Percentiles rank a stretch among this genome's conserved stretches.
These are phyloP conservation scores for Fusarium bulbicola DNA, from an alignment of 2,329 filamentous ascomycete genomes.

Conservation along the genomic window DNA sequence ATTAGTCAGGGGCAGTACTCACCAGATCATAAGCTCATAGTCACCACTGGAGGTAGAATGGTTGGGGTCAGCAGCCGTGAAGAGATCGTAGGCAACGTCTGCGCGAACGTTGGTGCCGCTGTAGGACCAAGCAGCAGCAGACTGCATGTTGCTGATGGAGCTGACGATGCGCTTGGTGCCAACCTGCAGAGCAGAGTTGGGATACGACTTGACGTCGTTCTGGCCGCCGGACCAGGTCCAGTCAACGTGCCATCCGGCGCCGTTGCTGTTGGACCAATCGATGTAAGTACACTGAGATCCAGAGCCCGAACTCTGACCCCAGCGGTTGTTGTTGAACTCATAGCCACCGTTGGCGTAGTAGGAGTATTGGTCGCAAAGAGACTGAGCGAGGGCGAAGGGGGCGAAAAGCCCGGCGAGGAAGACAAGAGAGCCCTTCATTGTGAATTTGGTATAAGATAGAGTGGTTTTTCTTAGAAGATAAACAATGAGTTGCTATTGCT, in stretches of 20 bases:
- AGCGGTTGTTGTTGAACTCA: constrained; percentile 23
- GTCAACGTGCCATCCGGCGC: constrained; percentile 14
- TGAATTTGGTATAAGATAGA: not conserved
- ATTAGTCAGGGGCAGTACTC: not conserved
- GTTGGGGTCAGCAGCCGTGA: constrained; percentile 12
- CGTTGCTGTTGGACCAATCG: constrained; percentile 20
- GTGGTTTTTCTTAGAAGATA: not conserved
- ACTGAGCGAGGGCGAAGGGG: constrained; percentile 5
- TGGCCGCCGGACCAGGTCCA: constrained; percentile 14
- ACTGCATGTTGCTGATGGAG: constrained; percentile 17
- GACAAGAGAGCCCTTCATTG: constrained; percentile 10
- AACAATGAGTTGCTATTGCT: not conserved
- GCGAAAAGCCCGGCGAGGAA: constrained; percentile 15
- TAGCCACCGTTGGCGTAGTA: constrained; percentile 16
- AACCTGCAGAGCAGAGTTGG: constrained; percentile 10
- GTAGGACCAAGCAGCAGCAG: constrained; percentile 16
- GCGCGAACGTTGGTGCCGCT: constrained; percentile 14
- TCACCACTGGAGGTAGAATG: constrained; percentile 4
- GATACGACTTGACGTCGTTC: constrained; percentile 10
- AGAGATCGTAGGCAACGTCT: constrained; percentile 17
- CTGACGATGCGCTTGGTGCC: constrained; percentile 3
- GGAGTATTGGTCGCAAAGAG: constrained; percentile 13
- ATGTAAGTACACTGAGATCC: constrained; percentile 14
- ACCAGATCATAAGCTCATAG: constrained; percentile 22
- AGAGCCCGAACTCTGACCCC: constrained; percentile 7